Base-by-base conservation (phyloP, 2,329 filamentous ascomycete genomes). In the Xylaria sp. region DNA sequence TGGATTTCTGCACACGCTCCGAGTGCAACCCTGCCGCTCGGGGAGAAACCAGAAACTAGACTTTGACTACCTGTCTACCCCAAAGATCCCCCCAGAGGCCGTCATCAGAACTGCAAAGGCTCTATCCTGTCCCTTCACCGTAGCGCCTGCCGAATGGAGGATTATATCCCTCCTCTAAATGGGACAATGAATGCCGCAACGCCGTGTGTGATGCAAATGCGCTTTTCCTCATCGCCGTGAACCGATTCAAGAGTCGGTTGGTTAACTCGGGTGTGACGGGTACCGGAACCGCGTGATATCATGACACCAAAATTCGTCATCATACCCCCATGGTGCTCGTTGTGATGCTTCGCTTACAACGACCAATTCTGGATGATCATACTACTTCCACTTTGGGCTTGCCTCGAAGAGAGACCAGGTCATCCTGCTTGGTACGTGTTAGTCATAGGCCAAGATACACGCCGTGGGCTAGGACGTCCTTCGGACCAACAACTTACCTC, bases 401-500 rank as follows among this genome's bases (percentile, higher is more conserved):
- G 46, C 66, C 65, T 55, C 73, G 69, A 17, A 68, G 35, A 35
- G 72, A 69, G 31, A 58, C 53, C 29, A 74, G 58, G 35, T 75
- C 73, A 62, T 72, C 72, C 74, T 75, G 70, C 67, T 73, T 71
- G 52, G 54, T 43, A 59, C 48, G 40, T 58, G 71, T 71, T 73
- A 72, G 62, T 56, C 23, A 58, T 46, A 56, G 29, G 11, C 9
- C 23, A 35, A 41, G 7, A 46, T 57, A 33, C 35, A 31, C 11
- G 23, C 35, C 9, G 41, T 23, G 2, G 11, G 44, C n/a, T 13
- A 13, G 19, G 44, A 10, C 31, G 52, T 15, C 23, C 33, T 33
- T n/a, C 48, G 27, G 13, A 52, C 4, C 21, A 15, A 37, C 29
- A 54, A 76, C 79, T 78, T 68, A 85, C 85, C 79, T 91, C 90